phyloP scores from a whole-genome alignment of 1,284 basidiomycete species.

The Ceratobasidium sp. region DNA sequence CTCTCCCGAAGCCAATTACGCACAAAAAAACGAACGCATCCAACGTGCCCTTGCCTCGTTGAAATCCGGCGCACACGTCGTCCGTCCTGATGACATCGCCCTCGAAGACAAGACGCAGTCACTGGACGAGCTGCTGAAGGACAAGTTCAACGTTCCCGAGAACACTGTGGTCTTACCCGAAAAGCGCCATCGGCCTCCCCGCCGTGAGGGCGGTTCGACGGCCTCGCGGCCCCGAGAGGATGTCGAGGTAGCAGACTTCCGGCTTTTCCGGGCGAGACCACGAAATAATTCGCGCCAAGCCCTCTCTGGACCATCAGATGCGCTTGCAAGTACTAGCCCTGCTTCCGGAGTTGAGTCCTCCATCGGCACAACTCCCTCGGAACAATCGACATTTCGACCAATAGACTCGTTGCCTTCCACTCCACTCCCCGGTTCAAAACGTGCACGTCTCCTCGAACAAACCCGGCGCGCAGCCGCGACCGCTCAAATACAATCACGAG shows the following conservation, averaged over 20 bases:
- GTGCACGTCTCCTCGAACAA: constrained; percentile 27
- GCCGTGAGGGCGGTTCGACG: neutral
- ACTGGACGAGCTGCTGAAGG: no score
- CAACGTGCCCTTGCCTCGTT: constrained; percentile 3
- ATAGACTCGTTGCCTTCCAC: neutral
- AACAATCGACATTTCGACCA: neutral
- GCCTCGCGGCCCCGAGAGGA: neutral
- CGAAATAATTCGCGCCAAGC: constrained; percentile 1
- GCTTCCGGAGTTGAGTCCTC: neutral
- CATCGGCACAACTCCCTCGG: neutral
- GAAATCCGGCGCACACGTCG: neutral
- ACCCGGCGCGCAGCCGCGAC: constrained; percentile 27
- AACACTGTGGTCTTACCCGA: neutral
- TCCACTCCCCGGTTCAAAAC: constrained; percentile 29
- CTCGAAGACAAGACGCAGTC: neutral
- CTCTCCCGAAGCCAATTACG: neutral
- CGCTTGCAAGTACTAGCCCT: neutral
- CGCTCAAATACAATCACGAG: constrained; percentile 16
- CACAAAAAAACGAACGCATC: constrained; percentile 12
- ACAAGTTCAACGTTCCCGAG: no score
- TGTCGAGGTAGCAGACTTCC: neutral
- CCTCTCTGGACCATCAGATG: neutral
- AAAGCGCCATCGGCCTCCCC: neutral
- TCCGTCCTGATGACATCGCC: neutral
- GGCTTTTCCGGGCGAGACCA: constrained; percentile 20